phyloP scores from a whole-genome alignment of 208 protist species.

The Trypanosoma brucei region DNA sequence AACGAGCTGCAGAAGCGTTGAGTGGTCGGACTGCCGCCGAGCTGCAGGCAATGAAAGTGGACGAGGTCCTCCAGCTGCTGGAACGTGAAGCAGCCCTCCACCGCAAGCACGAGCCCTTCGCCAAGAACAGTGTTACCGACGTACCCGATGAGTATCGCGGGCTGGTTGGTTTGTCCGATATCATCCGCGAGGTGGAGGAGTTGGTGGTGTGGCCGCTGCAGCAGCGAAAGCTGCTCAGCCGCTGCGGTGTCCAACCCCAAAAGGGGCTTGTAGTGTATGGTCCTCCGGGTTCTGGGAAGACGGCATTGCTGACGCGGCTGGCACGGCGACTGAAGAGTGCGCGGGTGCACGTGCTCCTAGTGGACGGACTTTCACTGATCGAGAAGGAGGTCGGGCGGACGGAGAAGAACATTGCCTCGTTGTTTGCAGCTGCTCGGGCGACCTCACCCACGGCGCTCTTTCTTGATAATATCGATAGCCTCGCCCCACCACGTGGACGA shows the following conservation, averaged over 20 bases:
- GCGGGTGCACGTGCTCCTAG: slow-evolving; percentile 56
- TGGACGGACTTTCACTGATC: slow-evolving; percentile 74
- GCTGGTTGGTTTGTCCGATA: slow-evolving; percentile 56
- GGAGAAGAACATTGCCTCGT: slow-evolving; percentile 79
- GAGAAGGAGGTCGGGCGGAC: slow-evolving; percentile 86
- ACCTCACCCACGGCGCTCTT: slow-evolving; percentile 77
- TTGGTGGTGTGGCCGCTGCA: slow-evolving; percentile 78
- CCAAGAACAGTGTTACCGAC: slow-evolving; percentile 16
- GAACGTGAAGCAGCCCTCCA: slow-evolving; percentile 9
- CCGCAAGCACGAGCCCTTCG: slow-evolving; percentile 15
- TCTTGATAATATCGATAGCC: slow-evolving; percentile 90
- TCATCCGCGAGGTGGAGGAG: slow-evolving; percentile 53
- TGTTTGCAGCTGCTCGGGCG: slow-evolving; percentile 74
- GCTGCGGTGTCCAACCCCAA: slow-evolving; percentile 35
- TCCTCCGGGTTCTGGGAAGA: slow-evolving; percentile 81
- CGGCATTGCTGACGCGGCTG: slow-evolving; percentile 60
- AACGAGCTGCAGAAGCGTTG: slow-evolving; percentile 14
- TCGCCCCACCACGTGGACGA: slow-evolving; percentile 73
- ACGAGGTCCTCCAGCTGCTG: slow-evolving; percentile 8
- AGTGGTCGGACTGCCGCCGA: slow-evolving; percentile 9
- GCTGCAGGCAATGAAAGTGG: slow-evolving; percentile 10
- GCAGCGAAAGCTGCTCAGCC: slow-evolving; percentile 36
- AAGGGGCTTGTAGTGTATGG: slow-evolving; percentile 81
- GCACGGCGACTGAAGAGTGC: slow-evolving; percentile 33
- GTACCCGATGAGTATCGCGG: slow-evolving; percentile 24